phyloP scores from a whole-genome alignment of 441 rosid species.

The Mallotus repandus region DNA sequence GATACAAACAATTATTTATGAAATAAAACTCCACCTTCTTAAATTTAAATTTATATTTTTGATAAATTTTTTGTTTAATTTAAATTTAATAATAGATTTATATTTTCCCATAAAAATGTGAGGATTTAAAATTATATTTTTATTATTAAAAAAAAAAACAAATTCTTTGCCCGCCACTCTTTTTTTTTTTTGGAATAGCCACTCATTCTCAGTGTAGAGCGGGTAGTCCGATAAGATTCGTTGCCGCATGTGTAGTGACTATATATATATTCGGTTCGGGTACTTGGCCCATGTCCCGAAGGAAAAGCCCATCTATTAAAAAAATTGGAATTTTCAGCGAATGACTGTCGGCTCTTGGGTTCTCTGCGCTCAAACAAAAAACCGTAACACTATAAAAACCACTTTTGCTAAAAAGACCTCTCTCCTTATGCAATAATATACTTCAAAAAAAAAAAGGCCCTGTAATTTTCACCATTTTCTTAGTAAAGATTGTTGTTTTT shows the following conservation, averaged over 20 bases:
- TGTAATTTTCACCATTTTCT: neutral
- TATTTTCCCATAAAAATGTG: no score
- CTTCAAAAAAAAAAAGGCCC: neutral
- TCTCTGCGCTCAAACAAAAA: neutral
- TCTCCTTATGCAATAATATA: neutral
- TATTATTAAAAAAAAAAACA: no score
- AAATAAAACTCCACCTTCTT: no score
- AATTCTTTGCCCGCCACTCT: no score
- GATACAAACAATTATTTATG: no score
- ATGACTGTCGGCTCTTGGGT: constrained; percentile 18
- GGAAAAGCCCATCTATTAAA: neutral
- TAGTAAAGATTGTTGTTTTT: neutral
- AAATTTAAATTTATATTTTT: no score
- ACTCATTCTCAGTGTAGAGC: neutral
- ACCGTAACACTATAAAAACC: neutral
- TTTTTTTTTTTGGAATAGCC: no score
- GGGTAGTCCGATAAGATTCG: constrained; percentile 1
- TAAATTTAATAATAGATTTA: no score
- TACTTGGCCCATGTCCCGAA: neutral
- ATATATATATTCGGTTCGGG: neutral
- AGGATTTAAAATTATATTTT: no score
- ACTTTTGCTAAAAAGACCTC: neutral
- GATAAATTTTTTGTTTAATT: no score
- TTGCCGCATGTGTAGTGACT: no score
- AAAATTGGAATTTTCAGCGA: neutral